These are phyloP conservation scores for Exophiala aquamarina DNA, from an alignment of 2,329 filamentous ascomycete genomes.

Conservation along the genomic window DNA sequence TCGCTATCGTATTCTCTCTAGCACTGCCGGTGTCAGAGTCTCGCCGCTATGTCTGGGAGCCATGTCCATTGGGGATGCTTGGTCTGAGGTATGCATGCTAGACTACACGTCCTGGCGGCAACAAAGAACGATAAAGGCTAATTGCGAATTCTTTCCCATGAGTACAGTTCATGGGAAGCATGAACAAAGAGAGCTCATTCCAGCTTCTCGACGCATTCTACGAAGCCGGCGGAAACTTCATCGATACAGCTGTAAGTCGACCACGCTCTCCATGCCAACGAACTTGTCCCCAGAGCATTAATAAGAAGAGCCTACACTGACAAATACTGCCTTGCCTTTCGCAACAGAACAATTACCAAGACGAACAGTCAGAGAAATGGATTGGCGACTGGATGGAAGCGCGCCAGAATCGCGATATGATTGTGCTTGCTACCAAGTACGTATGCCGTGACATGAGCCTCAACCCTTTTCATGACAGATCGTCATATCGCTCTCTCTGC, in stretches of 20 bases:
- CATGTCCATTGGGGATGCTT: constrained; percentile 41
- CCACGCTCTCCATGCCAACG: not conserved
- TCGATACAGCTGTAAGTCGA: constrained; percentile 58
- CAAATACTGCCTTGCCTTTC: too few relatives aligned
- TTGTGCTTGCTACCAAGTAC: constrained; percentile 60
- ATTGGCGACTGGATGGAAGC: constrained; percentile 59
- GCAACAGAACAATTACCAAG: constrained; percentile 69
- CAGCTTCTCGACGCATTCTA: constrained; percentile 67
- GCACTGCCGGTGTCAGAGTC: constrained; percentile 65
- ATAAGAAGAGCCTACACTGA: too few relatives aligned
- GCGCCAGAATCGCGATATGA: constrained; percentile 47
- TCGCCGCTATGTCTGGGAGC: constrained; percentile 55
- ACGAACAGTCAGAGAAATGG: constrained; percentile 63
- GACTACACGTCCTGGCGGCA: too few relatives aligned
- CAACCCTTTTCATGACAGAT: too few relatives aligned
- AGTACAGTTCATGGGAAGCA: constrained; percentile 38
- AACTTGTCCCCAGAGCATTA: too few relatives aligned
- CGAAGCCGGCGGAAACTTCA: constrained; percentile 68
- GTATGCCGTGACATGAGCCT: too few relatives aligned
- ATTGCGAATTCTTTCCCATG: too few relatives aligned
- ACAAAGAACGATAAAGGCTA: too few relatives aligned
- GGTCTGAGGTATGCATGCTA: constrained; percentile 23
- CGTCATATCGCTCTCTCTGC: too few relatives aligned
- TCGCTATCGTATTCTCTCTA: constrained; percentile 66
- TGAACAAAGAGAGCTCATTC: constrained; percentile 62